A percentile compares a stretch with the other conserved stretches of the same genome.
Conservation (phyloP, 495 filamentous ascomycete species). For the Lasiosphaeria hispida region DNA sequence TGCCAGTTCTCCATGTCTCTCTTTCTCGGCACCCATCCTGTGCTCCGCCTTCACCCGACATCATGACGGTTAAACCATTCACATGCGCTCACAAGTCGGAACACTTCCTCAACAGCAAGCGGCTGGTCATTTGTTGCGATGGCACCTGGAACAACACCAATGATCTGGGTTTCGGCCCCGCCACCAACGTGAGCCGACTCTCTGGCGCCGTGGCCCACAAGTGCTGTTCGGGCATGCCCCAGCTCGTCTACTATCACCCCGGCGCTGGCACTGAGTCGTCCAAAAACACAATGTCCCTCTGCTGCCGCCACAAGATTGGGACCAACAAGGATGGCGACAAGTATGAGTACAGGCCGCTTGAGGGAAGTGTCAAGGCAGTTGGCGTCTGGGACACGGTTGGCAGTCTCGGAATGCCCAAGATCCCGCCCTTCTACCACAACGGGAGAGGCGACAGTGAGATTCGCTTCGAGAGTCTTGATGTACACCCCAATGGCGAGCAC, state of each 20-base stretch:
- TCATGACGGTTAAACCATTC: too few relatives aligned
- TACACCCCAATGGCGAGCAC: slow-evolving; percentile 50
- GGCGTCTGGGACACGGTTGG: slow-evolving; percentile 57
- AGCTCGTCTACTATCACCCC: slow-evolving; percentile 23
- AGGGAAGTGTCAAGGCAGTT: slow-evolving; percentile 33
- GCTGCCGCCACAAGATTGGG: background rate
- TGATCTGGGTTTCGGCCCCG: background rate
- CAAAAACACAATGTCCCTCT: slow-evolving; percentile 8
- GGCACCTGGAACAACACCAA: slow-evolving; percentile 20
- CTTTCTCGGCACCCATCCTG: too few relatives aligned
- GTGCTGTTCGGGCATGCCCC: slow-evolving; percentile 9
- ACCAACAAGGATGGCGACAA: background rate
- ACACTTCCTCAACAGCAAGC: slow-evolving; percentile 8
- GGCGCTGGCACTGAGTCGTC: slow-evolving; percentile 15
- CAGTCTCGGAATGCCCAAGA: slow-evolving; percentile 42
- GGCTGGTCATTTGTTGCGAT: slow-evolving; percentile 22
- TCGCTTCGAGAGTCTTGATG: slow-evolving; percentile 51
- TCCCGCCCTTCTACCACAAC: slow-evolving; percentile 22
- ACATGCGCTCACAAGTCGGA: too few relatives aligned
- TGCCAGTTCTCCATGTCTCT: too few relatives aligned
- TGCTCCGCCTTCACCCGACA: too few relatives aligned
- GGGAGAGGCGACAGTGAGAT: slow-evolving; percentile 43
- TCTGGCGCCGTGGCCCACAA: slow-evolving; percentile 7
- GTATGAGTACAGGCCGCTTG: background rate
- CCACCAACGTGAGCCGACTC: slow-evolving; percentile 16